These are phyloP conservation scores for Aplosporella prunicola DNA, from an alignment of 2,329 filamentous ascomycete species.

Conservation along the genomic window DNA sequence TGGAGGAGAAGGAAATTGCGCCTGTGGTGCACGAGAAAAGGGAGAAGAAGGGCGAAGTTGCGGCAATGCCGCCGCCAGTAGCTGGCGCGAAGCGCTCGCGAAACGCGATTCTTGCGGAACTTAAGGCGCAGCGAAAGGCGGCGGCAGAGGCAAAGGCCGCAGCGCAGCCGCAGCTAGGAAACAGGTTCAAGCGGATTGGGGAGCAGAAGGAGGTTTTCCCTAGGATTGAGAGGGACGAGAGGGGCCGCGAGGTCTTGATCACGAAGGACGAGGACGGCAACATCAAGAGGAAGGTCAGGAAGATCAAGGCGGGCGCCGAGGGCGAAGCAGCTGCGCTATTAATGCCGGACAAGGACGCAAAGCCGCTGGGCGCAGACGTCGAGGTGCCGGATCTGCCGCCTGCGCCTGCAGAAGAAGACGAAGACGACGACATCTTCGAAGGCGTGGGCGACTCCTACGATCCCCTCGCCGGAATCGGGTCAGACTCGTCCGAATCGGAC, in stretches of 20 bases:
- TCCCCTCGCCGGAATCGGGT: conserved; percentile 44
- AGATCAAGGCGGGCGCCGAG: conserved; percentile 36
- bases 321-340: conserved; percentile 26
- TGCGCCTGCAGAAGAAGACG: conserved; percentile 32
- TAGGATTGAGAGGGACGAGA: conserved; percentile 47
- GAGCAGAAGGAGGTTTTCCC: conserved; percentile 39
- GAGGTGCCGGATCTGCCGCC: conserved; percentile 32
- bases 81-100: conserved; percentile 44
- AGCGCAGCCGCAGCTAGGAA: conserved; percentile 41
- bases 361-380: conserved; percentile 44
- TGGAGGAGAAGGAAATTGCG: conserved; percentile 59
- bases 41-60: conserved; percentile 46
- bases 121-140: conserved; percentile 46
- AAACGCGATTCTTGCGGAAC: conserved; percentile 50
- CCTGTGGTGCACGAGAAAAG: conserved; percentile 52
- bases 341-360: conserved; percentile 35
- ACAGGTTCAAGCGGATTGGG: conserved; percentile 46
- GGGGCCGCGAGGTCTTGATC: conserved; percentile 48
- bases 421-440: conserved; percentile 54
- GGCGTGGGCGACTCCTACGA: conserved; percentile 52
- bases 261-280: conserved; percentile 51
- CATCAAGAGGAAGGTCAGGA: conserved; percentile 52
- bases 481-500: conserved; percentile 38
- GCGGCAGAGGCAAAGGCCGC: conserved; percentile 34
- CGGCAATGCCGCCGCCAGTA: conserved; percentile 27